These are phyloP conservation scores for Solanum paucissectum DNA, from an alignment of 257 asterid genomes.

Conservation along the genomic window DNA sequence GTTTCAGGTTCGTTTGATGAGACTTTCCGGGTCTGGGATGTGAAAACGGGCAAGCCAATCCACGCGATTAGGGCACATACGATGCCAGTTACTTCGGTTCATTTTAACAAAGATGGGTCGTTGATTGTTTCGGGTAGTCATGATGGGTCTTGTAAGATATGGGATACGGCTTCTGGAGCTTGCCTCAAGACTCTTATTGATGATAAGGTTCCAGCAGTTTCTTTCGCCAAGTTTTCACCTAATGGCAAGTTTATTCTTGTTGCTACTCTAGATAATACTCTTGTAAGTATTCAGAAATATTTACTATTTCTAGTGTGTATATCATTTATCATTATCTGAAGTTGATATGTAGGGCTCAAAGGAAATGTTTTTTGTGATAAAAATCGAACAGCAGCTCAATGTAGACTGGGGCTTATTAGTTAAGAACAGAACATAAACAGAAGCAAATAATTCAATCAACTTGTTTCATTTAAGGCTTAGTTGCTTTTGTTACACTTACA, in stretches of 20 bases:
- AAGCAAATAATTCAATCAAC: neutral
- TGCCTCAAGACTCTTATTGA: conserved; percentile 66
- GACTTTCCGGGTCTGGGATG: conserved; percentile 87
- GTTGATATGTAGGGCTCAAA: neutral
- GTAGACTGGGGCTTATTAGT: neutral
- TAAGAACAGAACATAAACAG: neutral
- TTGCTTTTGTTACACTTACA: neutral
- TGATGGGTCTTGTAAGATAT: conserved; percentile 91
- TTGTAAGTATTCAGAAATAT: conserved; percentile 32
- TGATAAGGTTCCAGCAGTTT: conserved; percentile 56
- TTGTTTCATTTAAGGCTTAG: neutral
- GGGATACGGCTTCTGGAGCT: conserved; percentile 58
- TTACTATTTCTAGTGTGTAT: neutral
- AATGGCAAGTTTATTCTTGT: conserved; percentile 86
- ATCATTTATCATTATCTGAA: neutral
- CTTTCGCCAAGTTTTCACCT: conserved; percentile 79
- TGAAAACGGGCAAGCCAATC: conserved; percentile 51
- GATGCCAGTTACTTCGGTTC: conserved; percentile 76
- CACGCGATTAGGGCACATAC: conserved; percentile 63
- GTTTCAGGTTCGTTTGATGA: conserved; percentile 86
- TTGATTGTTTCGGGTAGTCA: conserved; percentile 76
- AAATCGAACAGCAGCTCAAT: neutral
- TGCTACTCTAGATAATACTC: conserved; percentile 70
- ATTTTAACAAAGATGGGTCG: conserved; percentile 69
- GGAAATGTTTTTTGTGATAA: neutral